These are phyloP conservation scores for Phanerochaete sordida DNA, from an alignment of 768 basidiomycete species.

Conservation along the genomic window DNA sequence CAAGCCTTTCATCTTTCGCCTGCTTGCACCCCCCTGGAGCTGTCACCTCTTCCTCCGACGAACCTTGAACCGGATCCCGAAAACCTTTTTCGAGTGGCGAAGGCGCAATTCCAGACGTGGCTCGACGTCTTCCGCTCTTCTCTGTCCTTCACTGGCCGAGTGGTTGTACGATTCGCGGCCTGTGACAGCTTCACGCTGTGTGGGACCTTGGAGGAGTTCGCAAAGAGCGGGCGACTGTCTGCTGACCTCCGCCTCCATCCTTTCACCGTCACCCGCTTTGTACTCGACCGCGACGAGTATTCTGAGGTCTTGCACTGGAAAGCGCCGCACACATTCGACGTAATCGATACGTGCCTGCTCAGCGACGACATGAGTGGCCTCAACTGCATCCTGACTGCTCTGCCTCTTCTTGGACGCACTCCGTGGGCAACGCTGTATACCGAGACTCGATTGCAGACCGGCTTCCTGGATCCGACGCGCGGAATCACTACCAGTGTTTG, in stretches of 20 bases:
- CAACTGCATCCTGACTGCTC: constrained; percentile 16
- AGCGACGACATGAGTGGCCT: constrained; percentile 18
- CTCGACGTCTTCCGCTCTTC: constrained; percentile 1
- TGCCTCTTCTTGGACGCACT: constrained; percentile 10
- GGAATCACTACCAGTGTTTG: constrained; percentile 30
- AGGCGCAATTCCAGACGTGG: constrained; percentile 10
- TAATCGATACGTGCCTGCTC: constrained; percentile 23
- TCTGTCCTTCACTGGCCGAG: not conserved
- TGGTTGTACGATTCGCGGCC: constrained; percentile 8
- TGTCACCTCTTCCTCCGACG: not conserved
- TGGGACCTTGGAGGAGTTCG: constrained; percentile 1
- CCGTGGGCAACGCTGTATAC: constrained; percentile 14
- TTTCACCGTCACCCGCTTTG: constrained; percentile 8
- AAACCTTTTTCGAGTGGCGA: not conserved
- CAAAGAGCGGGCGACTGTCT: too few relatives aligned
- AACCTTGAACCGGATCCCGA: not conserved
- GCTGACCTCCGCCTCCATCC: not conserved
- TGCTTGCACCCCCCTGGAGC: not conserved
- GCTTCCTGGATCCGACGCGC: constrained; percentile 24
- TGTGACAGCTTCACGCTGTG: constrained; percentile 15
- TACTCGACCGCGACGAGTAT: constrained; percentile 11
- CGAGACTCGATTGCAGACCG: constrained; percentile 13
- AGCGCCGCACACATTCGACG: constrained; percentile 17
- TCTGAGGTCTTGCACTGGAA: not conserved
- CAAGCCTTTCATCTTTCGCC: constrained; percentile 39